A percentile compares a stretch with the other conserved stretches of the same genome.
phyloP scores from a whole-genome alignment of 2,329 filamentous ascomycete genomes.

The Xylariaceae sp. region DNA sequence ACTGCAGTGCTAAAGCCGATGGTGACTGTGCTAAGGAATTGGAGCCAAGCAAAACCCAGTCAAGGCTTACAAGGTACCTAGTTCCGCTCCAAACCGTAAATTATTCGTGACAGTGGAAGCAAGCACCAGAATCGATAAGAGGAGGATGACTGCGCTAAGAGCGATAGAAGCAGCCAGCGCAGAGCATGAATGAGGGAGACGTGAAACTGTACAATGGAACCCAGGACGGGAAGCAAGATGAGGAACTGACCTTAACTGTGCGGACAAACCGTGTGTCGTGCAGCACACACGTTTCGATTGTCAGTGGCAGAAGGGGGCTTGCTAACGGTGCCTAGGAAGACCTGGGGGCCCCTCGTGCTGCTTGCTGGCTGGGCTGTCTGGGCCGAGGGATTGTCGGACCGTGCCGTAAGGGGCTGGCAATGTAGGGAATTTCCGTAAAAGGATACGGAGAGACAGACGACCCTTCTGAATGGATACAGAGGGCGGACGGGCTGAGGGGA shows the following conservation, averaged over 20 bases:
- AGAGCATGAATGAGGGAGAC: background rate
- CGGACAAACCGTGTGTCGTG: background rate
- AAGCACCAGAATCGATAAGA: background rate
- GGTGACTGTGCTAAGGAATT: conserved; percentile 20
- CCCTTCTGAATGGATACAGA: background rate
- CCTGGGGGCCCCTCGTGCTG: background rate
- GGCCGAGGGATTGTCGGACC: conserved; percentile 13
- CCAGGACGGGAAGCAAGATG: background rate
- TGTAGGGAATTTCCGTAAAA: conserved; percentile 13
- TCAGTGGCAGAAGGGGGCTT: no score
- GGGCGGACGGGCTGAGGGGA: no score
- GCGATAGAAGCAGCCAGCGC: background rate
- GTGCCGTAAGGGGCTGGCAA: conserved; percentile 1
- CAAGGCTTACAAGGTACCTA: conserved; percentile 15
- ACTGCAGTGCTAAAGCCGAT: conserved; percentile 15
- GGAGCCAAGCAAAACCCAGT: conserved; percentile 12
- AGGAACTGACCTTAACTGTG: background rate
- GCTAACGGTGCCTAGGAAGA: background rate
- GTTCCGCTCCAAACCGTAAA: conserved; percentile 19
- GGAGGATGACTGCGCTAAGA: background rate
- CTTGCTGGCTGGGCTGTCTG: conserved; percentile 3
- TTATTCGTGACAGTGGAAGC: conserved; percentile 10
- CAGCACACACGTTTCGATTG: background rate
- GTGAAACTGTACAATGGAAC: background rate
- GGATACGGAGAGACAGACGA: conserved; percentile 11